phyloP scores from a whole-genome alignment of 208 protist genomes.

The Leishmania arabica region DNA sequence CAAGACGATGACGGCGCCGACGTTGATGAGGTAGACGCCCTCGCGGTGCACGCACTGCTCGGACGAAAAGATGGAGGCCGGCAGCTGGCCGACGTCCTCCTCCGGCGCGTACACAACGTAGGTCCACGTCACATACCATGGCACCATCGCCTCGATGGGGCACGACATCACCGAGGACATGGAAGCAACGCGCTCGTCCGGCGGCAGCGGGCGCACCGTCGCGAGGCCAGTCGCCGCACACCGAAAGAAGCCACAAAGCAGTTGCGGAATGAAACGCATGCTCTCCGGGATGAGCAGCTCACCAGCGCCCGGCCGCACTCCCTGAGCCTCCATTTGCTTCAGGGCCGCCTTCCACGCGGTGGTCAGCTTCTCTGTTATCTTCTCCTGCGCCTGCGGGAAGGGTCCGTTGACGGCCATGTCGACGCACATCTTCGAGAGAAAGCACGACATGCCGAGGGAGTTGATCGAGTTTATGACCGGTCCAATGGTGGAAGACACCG shows the following conservation, averaged over 20 bases:
- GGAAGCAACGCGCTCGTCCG: constrained; percentile 67
- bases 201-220: constrained; percentile 45
- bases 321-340: constrained; percentile 53
- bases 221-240: constrained; percentile 52
- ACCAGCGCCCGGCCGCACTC: constrained; percentile 34
- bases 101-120: constrained; percentile 70
- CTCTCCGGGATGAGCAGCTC: constrained; percentile 70
- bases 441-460: constrained; percentile 64
- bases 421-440: constrained; percentile 77
- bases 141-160: constrained; percentile 61
- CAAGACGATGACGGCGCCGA: constrained; percentile 61
- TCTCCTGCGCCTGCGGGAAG: constrained; percentile 66
- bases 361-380: constrained; percentile 55
- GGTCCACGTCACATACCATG: constrained; percentile 74
- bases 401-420: constrained; percentile 56
- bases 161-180: constrained; percentile 80
- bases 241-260: constrained; percentile 81
- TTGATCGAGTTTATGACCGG: constrained; percentile 76
- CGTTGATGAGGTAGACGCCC: constrained; percentile 67
- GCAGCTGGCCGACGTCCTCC: constrained; percentile 50
- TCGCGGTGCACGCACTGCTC: constrained; percentile 57
- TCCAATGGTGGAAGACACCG: constrained; percentile 42
- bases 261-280: constrained; percentile 79
- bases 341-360: constrained; percentile 47
- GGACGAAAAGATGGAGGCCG: constrained; percentile 58